Evolutionary conservation across 345 rosid genomes (phyloP).

Genomic region (Populus nigra): DNA sequence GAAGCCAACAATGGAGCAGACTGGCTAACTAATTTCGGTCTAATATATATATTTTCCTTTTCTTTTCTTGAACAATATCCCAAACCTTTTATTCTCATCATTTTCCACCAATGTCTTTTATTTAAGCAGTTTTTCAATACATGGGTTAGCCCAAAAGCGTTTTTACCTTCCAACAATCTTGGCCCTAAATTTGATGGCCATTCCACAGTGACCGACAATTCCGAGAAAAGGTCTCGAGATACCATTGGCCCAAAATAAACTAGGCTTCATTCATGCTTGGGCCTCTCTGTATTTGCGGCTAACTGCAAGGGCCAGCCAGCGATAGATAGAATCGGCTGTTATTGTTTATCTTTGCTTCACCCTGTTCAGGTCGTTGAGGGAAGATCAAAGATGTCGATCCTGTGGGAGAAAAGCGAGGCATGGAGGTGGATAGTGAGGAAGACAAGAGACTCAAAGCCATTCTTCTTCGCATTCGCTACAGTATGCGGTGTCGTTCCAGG

Average conservation of each 20-base stretch:
- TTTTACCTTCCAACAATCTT: too few relatives aligned
- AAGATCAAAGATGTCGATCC: constrained; percentile 42
- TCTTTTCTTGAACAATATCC: too few relatives aligned
- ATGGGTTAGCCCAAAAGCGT: too few relatives aligned
- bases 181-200: not conserved
- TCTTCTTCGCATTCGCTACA: constrained; percentile 87
- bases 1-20: too few relatives aligned
- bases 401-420: constrained; percentile 65
- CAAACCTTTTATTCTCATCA: too few relatives aligned
- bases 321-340: not conserved
- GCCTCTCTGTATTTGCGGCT: not conserved
- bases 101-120: too few relatives aligned
- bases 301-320: not conserved
- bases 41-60: too few relatives aligned
- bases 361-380: not conserved
- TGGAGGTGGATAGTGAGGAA: constrained; percentile 81
- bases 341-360: not conserved
- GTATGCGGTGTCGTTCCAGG: constrained; percentile 90
- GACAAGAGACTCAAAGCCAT: constrained; percentile 79
- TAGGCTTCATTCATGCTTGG: not conserved
- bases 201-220: not conserved
- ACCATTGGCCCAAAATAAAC: not conserved
- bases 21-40: too few relatives aligned
- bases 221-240: not conserved
- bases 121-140: too few relatives aligned